Conservation (phyloP, 495 filamentous ascomycete genomes). For the Penicillium taxi region DNA sequence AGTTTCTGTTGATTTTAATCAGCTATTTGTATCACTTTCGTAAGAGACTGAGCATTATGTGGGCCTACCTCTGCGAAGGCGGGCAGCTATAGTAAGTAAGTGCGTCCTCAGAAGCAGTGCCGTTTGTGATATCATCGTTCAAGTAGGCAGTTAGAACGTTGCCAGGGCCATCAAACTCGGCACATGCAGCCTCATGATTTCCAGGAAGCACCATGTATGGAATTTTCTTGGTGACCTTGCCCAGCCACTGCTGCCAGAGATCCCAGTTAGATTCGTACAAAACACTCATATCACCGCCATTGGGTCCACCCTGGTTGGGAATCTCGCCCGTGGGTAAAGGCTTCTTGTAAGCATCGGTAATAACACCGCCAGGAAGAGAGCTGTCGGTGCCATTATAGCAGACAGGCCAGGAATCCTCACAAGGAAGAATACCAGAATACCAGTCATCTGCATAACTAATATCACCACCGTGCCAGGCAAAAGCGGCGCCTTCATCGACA, state of each 20-base stretch:
- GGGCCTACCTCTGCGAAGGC: slow-evolving; percentile 38
- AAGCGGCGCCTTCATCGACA: slow-evolving; percentile 31
- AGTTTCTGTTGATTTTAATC: slow-evolving; percentile 28
- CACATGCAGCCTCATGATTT: slow-evolving; percentile 44
- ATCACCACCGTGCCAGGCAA: slow-evolving; percentile 47
- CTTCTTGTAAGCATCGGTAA: slow-evolving; percentile 30
- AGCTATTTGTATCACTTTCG: no score
- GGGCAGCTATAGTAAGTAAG: slow-evolving; percentile 49
- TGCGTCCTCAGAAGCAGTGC: slow-evolving; percentile 16
- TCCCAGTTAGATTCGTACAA: slow-evolving; percentile 45
- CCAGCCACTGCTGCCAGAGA: slow-evolving; percentile 42
- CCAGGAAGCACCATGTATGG: slow-evolving; percentile 43
- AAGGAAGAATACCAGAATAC: slow-evolving; percentile 45
- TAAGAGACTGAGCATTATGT: background rate
- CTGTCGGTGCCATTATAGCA: slow-evolving; percentile 46
- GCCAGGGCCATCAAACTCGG: slow-evolving; percentile 43
- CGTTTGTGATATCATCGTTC: slow-evolving; percentile 26
- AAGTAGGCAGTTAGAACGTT: slow-evolving; percentile 43
- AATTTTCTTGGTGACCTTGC: slow-evolving; percentile 30
- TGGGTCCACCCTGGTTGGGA: slow-evolving; percentile 40
- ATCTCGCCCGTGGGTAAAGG: slow-evolving; percentile 42
- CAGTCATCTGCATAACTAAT: slow-evolving; percentile 44
- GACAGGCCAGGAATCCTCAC: slow-evolving; percentile 40
- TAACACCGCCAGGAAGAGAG: slow-evolving; percentile 25
- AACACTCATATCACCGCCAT: slow-evolving; percentile 43